Percentiles rank a stretch among this genome's conserved stretches.
These are phyloP conservation scores for Colletotrichum eremochloae DNA, from an alignment of 2,329 filamentous ascomycete species.

Conservation along the genomic window DNA sequence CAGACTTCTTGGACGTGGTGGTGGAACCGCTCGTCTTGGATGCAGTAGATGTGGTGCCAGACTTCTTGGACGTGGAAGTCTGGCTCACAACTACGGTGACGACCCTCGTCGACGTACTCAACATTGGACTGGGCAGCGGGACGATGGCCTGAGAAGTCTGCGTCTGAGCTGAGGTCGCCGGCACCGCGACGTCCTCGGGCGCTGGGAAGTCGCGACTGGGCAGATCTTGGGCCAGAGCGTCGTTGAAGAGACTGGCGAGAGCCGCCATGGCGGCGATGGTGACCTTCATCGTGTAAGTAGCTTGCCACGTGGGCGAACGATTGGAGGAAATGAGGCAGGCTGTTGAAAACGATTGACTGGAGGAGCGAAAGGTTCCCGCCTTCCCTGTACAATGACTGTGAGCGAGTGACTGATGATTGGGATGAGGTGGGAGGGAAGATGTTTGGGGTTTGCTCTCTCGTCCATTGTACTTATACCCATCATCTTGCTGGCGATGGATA, in stretches of 20 bases:
- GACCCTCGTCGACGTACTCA: neutral
- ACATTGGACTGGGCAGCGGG: neutral
- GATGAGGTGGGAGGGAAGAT: slow-evolving; percentile 26
- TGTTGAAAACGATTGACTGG: slow-evolving; percentile 36
- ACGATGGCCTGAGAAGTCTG: neutral
- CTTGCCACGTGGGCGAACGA: slow-evolving; percentile 11
- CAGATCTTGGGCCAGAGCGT: neutral
- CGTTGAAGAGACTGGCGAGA: slow-evolving; percentile 30
- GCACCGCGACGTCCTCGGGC: slow-evolving; percentile 1
- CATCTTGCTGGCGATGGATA: neutral
- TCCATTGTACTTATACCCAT: slow-evolving; percentile 30
- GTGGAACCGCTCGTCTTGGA: too few relatives aligned
- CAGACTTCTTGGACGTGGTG: too few relatives aligned
- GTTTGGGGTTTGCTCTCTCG: neutral
- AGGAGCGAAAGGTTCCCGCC: slow-evolving; percentile 33
- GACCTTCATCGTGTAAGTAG: slow-evolving; percentile 34
- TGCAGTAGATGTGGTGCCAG: too few relatives aligned
- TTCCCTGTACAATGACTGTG: slow-evolving; percentile 31
- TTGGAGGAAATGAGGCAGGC: neutral
- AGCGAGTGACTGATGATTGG: slow-evolving; percentile 37
- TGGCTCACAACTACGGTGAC: neutral
- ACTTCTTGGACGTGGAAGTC: neutral
- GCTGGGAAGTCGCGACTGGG: slow-evolving; percentile 21
- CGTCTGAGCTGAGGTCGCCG: neutral
- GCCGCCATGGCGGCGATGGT: slow-evolving; percentile 25